Evolutionary conservation across 2,329 filamentous ascomycete genomes (phyloP), one percentile per base, ranked within the genome.

Genomic region (Coniochaeta prunicola): DNA sequence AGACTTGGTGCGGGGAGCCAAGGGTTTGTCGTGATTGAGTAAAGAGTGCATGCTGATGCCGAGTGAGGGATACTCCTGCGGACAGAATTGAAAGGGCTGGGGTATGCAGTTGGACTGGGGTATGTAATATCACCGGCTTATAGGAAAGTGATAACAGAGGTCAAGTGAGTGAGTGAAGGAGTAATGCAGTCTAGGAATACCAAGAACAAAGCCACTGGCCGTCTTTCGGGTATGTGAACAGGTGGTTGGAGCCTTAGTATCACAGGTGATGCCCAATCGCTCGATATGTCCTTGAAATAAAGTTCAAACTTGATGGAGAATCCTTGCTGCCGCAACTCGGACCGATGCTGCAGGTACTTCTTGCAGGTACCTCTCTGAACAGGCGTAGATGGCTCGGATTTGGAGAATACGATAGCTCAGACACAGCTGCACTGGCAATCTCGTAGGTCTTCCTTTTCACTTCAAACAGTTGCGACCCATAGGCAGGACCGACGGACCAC

Each of bases 1-100:
- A 31, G 36, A 53, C 45, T 59, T 59, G 34, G 61, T 60, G 15
- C 60, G 56, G 58, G 60, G 60, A 38, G 50, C 53, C 53, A 57
- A 24, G 13, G 36, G 1, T 28, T 55, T 55, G 38, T 45, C 56
- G 40, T 57, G 56, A 24, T 45, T 45, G 36, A 57, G 36, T 9
- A 57, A 31, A 6, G 56, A 42, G 4, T 55, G 28, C 53, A 55
- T 33, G 45, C 45, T 50, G 9, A 50, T 50, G 45, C 45, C 12
- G 24, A 17, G 19, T 26, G 24, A 30, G 21, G 45, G 12, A n/a
- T 17, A 19, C 8, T 28, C 12, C 45, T 17, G 12, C 4, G 24
- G 24, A 50, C 5, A 7, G 10, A 28, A 28, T 19, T 50, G 45
- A 30, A 28, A 26, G 24, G 24, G 13, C 28, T 2, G 9, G 45